Percentiles rank a stretch among this genome's conserved stretches.
These are phyloP conservation scores for Plasmodium gonderi DNA, from an alignment of 169 alveolate genomes.

Conservation along the genomic window DNA sequence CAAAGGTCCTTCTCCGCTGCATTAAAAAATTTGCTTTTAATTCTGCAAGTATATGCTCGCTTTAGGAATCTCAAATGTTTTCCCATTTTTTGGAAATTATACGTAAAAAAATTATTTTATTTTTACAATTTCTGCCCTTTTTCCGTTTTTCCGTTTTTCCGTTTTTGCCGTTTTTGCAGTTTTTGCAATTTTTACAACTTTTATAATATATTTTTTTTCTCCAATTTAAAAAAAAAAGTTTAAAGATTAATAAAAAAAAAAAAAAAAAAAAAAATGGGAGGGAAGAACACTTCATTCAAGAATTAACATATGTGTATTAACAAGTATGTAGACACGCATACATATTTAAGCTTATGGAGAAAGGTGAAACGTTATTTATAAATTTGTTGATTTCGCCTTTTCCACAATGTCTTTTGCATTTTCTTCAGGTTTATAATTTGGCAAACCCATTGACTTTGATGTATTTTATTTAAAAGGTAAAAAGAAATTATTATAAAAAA, in stretches of 20 bases:
- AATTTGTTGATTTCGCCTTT: background rate
- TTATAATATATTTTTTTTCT: slow-evolving; percentile 3
- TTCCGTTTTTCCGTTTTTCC: background rate
- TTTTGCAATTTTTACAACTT: background rate
- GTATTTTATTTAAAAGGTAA: background rate
- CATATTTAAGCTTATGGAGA: background rate
- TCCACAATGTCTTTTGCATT: background rate
- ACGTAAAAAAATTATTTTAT: background rate
- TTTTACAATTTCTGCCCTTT: background rate
- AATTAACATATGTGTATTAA: background rate
- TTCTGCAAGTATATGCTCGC: background rate
- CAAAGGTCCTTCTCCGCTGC: background rate
- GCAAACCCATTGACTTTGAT: background rate
- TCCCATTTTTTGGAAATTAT: background rate
- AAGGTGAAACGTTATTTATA: background rate
- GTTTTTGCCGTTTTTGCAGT: too few relatives aligned
- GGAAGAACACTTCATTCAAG: background rate
- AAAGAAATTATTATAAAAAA: background rate
- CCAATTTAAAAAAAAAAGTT: slow-evolving; percentile 16
- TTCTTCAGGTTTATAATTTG: slow-evolving; percentile 7
- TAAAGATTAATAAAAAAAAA: slow-evolving; percentile 24
- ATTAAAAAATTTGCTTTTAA: background rate
- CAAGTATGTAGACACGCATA: background rate
- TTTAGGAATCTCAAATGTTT: background rate
- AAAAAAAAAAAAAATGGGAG: slow-evolving; percentile 9